Base-by-base conservation (phyloP, 805 yeast genomes). In the Dipodascopsis uninucleata region DNA sequence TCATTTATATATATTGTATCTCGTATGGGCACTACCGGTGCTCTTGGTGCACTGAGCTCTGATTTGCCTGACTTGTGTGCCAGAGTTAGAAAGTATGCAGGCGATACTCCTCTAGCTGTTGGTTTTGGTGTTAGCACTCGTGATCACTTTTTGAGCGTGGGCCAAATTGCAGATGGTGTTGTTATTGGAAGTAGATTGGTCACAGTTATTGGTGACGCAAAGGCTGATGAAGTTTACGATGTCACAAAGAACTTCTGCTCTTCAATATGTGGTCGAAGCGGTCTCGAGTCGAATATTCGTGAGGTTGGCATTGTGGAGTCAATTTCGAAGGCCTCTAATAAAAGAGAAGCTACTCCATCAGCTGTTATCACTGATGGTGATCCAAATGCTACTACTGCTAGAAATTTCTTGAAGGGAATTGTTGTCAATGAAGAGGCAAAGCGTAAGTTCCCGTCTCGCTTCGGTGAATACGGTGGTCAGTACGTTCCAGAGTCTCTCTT, bases 11-110 rank as follows among this genome's bases (percentile, higher is more conserved):
- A 93, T 60, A 98, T 93, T 31, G 97, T 93, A 14, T 87, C 96
- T 3, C 78, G 95, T 65, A 93, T 93, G 99, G 97, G 97, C 56
- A 81, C 95, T 47, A 93, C 99, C 23, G 98, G 99, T 63, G 90
- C 94, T 28, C 70, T 80, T 18, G 76, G 82, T 16, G 70, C 74
- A 18, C 78, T 94, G 33, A 73, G 79, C 36, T 59, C 70, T 4
- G 81, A 81, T 52, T 76, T 90, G 44, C 77, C 79, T 21, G 77
- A 71, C 32, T 74, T 93, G 52, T 79, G 93, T 56, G 70, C 71
- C 23, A 79, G 87, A 56, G 95, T 93, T 14, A 78, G 95, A 63
- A 72, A 76, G 49, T 74, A 77, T 59, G 75, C 94, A n/a, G 79
- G 80, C 18, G 82, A 79, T 40, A 82, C 77, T 31, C 95, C 96